These are phyloP conservation scores for Prunus mongolica DNA, from an alignment of 306 rosid genomes.

Conservation along the genomic window DNA sequence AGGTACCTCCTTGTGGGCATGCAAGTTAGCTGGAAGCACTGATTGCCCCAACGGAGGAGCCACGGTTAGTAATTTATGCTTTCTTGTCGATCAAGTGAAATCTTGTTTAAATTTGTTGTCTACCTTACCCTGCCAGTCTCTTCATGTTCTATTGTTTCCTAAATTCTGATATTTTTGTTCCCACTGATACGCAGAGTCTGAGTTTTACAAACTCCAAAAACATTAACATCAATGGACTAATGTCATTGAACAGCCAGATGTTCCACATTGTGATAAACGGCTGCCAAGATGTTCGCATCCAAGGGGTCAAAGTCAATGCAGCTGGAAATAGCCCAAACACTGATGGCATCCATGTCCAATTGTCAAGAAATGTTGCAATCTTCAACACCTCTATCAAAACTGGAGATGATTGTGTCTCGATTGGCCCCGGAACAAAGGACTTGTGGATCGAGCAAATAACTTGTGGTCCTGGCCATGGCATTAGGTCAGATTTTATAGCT, in stretches of 20 bases:
- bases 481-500: conserved; percentile 1
- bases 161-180: background rate
- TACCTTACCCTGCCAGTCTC: too few species aligned
- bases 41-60: conserved; percentile 24
- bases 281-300: conserved; percentile 15
- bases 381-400: conserved; percentile 14
- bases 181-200: conserved; percentile 11
- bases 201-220: conserved; percentile 14
- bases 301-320: conserved; percentile 9
- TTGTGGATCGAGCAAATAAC: conserved; percentile 20
- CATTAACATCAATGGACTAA: background rate
- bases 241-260: conserved; percentile 24
- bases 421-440: conserved; percentile 27
- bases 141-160: too few species aligned
- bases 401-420: conserved; percentile 26
- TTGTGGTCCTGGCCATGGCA: conserved; percentile 28
- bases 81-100: too few species aligned
- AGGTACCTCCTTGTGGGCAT: conserved; percentile 15
- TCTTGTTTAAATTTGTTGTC: too few species aligned
- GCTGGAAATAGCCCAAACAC: conserved; percentile 21
- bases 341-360: conserved; percentile 23
- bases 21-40: background rate
- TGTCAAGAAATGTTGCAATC: conserved; percentile 11
- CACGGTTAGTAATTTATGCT: conserved; percentile 3
- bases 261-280: conserved; percentile 20